phyloP scores from a whole-genome alignment of 208 protist genomes.

The Leishmania major region DNA sequence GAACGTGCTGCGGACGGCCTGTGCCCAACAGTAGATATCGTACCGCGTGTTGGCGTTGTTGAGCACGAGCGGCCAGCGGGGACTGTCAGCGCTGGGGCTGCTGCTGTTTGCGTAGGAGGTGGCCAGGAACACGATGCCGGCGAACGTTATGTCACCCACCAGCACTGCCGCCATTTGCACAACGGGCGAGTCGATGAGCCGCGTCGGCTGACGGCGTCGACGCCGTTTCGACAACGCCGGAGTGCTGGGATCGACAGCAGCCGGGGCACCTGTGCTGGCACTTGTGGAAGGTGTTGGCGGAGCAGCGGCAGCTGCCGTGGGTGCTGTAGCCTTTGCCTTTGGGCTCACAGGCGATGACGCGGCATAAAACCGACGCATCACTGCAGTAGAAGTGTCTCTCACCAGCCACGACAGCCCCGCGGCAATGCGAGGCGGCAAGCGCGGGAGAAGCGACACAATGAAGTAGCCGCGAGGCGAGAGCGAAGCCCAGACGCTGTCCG shows the following conservation, averaged over 20 bases:
- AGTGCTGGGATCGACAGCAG: neutral
- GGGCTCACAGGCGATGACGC: neutral
- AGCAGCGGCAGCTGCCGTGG: neutral
- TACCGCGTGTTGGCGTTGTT: constrained; percentile 18
- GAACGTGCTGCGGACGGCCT: constrained; percentile 8
- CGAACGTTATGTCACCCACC: constrained; percentile 19
- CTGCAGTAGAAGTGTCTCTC: neutral
- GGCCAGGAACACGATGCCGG: constrained; percentile 12
- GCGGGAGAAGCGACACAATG: constrained; percentile 21
- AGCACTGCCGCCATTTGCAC: neutral
- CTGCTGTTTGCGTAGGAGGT: constrained; percentile 8
- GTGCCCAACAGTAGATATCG: constrained; percentile 28
- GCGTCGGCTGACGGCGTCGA: neutral
- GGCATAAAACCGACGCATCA: constrained; percentile 15
- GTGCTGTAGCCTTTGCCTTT: neutral
- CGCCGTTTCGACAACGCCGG: neutral
- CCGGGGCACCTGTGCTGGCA: neutral
- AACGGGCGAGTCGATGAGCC: constrained; percentile 7
- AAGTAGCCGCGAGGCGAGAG: constrained; percentile 37
- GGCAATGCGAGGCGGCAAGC: constrained; percentile 17
- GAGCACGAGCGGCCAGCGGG: constrained; percentile 11
- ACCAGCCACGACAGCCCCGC: neutral
- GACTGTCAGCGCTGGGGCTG: neutral
- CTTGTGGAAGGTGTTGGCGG: no score
- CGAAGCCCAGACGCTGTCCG: constrained; percentile 32